Base-by-base conservation (phyloP, 1,284 basidiomycete species). In the Sanghuangporus weigelae region DNA sequence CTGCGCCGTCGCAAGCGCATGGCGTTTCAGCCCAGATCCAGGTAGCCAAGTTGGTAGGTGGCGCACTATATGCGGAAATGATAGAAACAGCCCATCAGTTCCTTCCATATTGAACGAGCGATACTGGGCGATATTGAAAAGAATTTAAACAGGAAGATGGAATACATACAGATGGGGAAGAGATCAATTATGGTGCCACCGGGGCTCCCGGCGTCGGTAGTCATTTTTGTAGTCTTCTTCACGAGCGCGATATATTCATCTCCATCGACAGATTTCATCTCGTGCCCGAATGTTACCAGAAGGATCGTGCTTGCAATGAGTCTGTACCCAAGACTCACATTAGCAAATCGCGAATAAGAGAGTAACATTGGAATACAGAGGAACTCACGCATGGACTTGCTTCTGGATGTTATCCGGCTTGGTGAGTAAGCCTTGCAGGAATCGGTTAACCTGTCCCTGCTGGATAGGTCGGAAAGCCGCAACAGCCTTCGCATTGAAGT, bases 361-460 rank as follows among this genome's bases (percentile, higher is more conserved):
- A 38, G 39, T 23, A 35, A 3, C 51, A 2, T 10, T 14, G 48
- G 5, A 11, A 44, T 31, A 65, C 35, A 69, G 54, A 44, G 48
- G 38, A 51, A 63, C 70, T 7, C 64, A 73, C 73, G 71, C 68
- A 23, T 68, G 68, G 39, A 73, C 62, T 54, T 70, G 68, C 12
- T 66, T 67, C 61, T 65, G 63, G 56, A 71, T 68, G n/a, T 66
- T 68, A 26, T 71, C 69, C 0, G 73, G 71, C 12, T 42, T 64
- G 31, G 19, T 39, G 21, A 71, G 62, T 7, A 73, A 59, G 2
- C 67, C 67, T 10, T 63, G 44, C 16, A 74, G 63, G n/a, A 73
- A 67, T 4, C 57, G 67, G 38, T 73, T 66, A 12, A 69, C 69
- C 62, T 73, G 71, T 3, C 70, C 66, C 40, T 57, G 60, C 55